Percentiles rank a stretch among this genome's conserved stretches.
phyloP scores from a whole-genome alignment of 345 rosid species.

The Carallia brachiata region DNA sequence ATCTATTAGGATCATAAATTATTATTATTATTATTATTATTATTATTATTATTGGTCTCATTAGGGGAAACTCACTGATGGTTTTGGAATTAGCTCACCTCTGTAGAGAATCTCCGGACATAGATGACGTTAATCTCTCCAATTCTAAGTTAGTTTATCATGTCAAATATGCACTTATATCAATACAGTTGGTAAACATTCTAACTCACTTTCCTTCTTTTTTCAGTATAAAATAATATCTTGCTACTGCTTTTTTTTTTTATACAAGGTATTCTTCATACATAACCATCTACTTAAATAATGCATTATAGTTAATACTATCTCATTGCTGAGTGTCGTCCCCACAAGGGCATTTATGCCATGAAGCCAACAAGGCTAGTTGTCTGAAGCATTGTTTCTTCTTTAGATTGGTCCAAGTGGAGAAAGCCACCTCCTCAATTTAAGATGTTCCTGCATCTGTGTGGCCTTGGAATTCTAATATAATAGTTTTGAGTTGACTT shows the following conservation, averaged over 20 bases:
- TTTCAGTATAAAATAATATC: no score
- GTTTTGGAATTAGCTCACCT: constrained; percentile 11
- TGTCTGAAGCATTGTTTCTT: neutral
- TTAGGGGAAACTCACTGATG: neutral
- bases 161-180: constrained; percentile 50
- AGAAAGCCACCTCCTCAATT: no score
- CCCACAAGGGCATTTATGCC: no score
- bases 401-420: neutral
- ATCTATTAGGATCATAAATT: no score
- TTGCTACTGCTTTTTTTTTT: no score
- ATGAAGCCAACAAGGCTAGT: neutral
- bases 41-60: neutral
- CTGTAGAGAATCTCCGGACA: neutral
- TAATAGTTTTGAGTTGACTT: no score
- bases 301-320: no score
- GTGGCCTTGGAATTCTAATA: no score
- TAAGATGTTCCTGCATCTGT: no score
- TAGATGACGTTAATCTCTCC: constrained; percentile 33
- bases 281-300: no score
- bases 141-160: constrained; percentile 48
- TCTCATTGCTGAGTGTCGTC: neutral
- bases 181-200: constrained; percentile 37
- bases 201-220: neutral
- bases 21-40: no score
- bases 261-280: no score